Evolutionary conservation across 306 rosid species (phyloP).

Genomic region (Quercus ilex): DNA sequence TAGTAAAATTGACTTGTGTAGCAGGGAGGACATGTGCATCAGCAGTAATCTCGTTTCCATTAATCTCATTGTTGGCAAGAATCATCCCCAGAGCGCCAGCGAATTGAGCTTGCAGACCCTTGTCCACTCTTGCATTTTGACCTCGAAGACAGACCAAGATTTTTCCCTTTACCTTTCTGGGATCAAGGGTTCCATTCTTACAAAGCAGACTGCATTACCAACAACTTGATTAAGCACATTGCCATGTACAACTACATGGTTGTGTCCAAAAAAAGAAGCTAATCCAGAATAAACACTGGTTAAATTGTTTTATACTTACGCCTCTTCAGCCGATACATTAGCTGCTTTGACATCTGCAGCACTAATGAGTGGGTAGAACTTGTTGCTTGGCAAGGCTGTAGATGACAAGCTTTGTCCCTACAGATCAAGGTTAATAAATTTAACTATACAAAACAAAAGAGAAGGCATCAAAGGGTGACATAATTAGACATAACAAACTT

Average conservation of each 20-base stretch:
- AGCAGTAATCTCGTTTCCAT: conserved; percentile 72
- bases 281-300: background rate
- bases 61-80: conserved; percentile 57
- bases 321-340: conserved; percentile 48
- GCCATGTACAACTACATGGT: background rate
- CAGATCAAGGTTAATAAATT: conserved; percentile 13
- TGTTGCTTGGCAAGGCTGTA: conserved; percentile 31
- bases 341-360: conserved; percentile 60
- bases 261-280: too few species aligned
- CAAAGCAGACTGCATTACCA: conserved; percentile 57
- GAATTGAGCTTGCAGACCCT: conserved; percentile 69
- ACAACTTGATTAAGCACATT: background rate
- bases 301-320: conserved; percentile 50
- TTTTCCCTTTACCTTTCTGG: conserved; percentile 74
- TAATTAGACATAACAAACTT: background rate
- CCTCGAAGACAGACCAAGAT: conserved; percentile 84
- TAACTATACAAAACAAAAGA: background rate
- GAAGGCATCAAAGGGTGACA: background rate
- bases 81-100: conserved; percentile 92
- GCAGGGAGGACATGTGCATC: conserved; percentile 93
- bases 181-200: conserved; percentile 76
- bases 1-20: conserved; percentile 59
- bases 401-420: conserved; percentile 81
- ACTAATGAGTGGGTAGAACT: conserved; percentile 49
- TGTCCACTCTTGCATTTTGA: conserved; percentile 75